Evolutionary conservation across 352 stramenopile genomes (phyloP), one percentile per base, ranked within the genome.

Genomic region (Pythium brassicae): DNA sequence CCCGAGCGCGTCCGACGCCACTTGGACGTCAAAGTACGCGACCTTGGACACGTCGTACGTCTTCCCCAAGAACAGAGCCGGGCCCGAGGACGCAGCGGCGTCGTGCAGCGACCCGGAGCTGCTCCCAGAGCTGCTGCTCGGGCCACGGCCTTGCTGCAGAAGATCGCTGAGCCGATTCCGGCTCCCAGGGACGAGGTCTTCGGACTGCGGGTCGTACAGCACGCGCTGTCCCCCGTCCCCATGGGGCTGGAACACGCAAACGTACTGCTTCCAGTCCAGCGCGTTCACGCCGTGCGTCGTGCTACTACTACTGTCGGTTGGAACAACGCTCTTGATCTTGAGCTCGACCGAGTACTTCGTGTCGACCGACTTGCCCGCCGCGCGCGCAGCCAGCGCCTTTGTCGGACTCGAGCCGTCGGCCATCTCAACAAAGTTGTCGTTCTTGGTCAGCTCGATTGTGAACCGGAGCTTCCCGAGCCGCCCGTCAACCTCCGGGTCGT

Each of bases 11-110:
- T 72, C 63, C 10, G 70, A 72, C 9, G 57, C 48, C 6, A 90
- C 45, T 12, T 69, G 51, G 14, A 90, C 72, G 20, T 86, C 71
- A 52, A 88, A 86, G 56, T 75, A 78, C 9, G 67, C 65, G 14
- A 88, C 76, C 44, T 71, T 69, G 0, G 72, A 65, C 40, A 88
- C 62, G 39, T 90, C 71, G 54, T 82, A 90, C 19, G 72, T 85
- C 1, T 66, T 61, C 0, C 80, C 80, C 20, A 88, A 62, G 14
- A 88, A 49, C 53, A 72, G 74, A 8, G 60, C 63, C 4, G 44
- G 23, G 10, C n/a, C 25, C 15, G 19, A n/a, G 0, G 20, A 48
- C 11, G n/a, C 29, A 4, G 35, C 22, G 2, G 46, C 27, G 0
- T 15, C 5, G 2, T 46, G 20, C 5, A 32, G 2, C 14, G 25